Evolutionary conservation across 2,329 filamentous ascomycete genomes (phyloP).

Genomic region (Exserohilum rostratum): DNA sequence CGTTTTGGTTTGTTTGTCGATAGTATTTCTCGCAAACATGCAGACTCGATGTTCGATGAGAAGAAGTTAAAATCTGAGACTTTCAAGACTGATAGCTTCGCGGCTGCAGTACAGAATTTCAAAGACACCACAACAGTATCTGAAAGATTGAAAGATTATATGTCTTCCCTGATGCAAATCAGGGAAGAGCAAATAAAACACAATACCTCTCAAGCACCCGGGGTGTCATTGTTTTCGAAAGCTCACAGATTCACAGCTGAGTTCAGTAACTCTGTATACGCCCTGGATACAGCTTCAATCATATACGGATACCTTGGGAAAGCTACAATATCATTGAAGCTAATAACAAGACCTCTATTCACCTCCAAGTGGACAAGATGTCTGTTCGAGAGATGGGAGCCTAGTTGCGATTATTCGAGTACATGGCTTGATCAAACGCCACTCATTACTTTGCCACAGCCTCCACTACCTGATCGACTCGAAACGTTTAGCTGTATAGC

Average conservation of each 20-base stretch:
- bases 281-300: no score
- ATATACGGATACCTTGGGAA: not conserved
- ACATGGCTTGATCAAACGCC: not conserved
- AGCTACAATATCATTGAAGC: not conserved
- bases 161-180: not conserved
- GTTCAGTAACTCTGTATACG: no score
- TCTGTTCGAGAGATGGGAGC: not conserved
- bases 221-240: not conserved
- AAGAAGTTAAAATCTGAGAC: no score
- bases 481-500: not conserved
- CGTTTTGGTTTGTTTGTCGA: no score
- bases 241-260: no score
- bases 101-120: not conserved
- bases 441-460: not conserved
- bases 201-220: not conserved
- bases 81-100: no score
- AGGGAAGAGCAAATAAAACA: not conserved
- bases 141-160: not conserved
- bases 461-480: not conserved
- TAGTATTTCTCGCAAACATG: no score
- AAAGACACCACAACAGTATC: not conserved
- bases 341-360: not conserved
- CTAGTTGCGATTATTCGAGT: not conserved
- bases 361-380: not conserved
- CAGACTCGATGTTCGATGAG: no score